phyloP scores from a whole-genome alignment of 116 monocot genomes.

The Dioscorea cayenensis region DNA sequence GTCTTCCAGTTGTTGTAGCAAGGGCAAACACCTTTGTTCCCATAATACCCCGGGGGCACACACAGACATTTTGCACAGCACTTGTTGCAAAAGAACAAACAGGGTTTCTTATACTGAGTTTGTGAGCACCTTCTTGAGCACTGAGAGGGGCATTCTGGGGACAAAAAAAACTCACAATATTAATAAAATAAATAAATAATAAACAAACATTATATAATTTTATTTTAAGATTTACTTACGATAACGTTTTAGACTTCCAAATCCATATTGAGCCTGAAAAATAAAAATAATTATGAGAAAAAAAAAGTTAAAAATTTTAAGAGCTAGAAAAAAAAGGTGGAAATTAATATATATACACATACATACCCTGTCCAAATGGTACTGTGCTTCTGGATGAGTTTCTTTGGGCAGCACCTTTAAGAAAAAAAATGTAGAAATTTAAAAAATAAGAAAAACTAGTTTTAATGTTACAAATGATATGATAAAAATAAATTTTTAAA shows the following conservation, averaged over 20 bases:
- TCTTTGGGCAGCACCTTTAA: constrained; percentile 8
- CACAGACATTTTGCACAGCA: constrained; percentile 54
- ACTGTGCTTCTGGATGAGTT: constrained; percentile 1
- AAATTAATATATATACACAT: background rate
- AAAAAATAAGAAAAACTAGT: too few species aligned
- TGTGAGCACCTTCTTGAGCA: constrained; percentile 43
- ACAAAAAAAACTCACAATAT: background rate
- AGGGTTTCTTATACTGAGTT: constrained; percentile 61
- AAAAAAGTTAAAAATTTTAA: too few species aligned
- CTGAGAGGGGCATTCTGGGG: constrained; percentile 49
- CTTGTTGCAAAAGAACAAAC: constrained; percentile 60
- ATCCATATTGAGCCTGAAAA: constrained; percentile 30
- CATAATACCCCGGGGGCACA: constrained; percentile 58
- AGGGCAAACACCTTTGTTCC: constrained; percentile 61
- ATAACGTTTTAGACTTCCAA: constrained; percentile 32
- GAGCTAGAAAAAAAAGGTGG: background rate
- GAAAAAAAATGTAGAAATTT: background rate
- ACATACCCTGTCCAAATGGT: constrained; percentile 13
- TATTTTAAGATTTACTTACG: constrained; percentile 17
- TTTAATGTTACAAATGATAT: too few species aligned
- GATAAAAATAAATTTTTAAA: too few species aligned
- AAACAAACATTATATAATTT: background rate
- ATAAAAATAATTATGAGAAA: too few species aligned
- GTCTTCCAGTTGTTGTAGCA: constrained; percentile 75
- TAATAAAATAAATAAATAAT: background rate